Conservation (phyloP, 805 yeast species). For the Myxozyma neglecta region DNA sequence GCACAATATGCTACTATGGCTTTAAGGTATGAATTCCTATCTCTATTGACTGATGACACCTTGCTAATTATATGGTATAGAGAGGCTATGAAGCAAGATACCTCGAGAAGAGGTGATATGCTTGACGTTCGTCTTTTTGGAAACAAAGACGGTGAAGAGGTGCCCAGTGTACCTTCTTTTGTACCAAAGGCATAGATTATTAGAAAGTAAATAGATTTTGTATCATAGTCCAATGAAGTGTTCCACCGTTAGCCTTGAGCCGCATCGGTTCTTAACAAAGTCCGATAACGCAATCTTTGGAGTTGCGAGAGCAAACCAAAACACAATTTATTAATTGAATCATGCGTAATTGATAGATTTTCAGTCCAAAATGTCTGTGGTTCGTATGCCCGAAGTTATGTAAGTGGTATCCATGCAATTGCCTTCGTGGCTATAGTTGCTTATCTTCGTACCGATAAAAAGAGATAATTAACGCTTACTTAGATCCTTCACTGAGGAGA, state of each 20-base stretch:
- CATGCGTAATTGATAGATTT: no score
- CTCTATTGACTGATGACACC: not conserved
- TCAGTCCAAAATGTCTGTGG: slow-evolving; percentile 11
- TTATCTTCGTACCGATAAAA: not conserved
- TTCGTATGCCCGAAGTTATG: slow-evolving; percentile 10
- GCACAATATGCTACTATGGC: slow-evolving; percentile 98
- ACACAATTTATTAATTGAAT: no score
- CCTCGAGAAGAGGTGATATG: slow-evolving; percentile 32
- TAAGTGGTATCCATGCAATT: not conserved
- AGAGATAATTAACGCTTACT: not conserved
- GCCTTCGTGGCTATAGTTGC: no score
- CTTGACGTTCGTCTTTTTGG: slow-evolving; percentile 23
- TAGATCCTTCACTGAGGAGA: slow-evolving; percentile 23
- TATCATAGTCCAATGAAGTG: no score
- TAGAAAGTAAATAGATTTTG: not conserved
- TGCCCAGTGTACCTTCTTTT: not conserved
- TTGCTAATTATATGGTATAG: not conserved
- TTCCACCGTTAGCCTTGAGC: not conserved
- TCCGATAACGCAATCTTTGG: not conserved
- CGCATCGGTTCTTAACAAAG: not conserved
- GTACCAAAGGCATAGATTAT: not conserved
- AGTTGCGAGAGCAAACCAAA: not conserved
- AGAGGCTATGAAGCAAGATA: slow-evolving; percentile 30
- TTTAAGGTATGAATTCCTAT: slow-evolving; percentile 66
- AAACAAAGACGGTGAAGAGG: slow-evolving; percentile 10